Evolutionary conservation across 768 basidiomycete genomes (phyloP).

Genomic region (Tylopilus sp.): DNA sequence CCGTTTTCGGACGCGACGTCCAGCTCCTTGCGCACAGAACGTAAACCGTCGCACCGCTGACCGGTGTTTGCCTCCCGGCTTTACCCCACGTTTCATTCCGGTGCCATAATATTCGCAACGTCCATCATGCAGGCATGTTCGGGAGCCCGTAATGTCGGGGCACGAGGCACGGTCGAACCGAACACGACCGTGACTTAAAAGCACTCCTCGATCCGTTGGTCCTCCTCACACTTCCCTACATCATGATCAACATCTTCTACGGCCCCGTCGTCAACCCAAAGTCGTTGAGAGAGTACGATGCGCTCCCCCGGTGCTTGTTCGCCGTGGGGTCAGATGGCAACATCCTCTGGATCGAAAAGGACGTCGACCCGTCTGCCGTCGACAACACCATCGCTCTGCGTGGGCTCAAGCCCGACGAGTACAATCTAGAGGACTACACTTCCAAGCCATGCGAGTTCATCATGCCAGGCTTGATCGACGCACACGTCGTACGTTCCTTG

Average conservation of each 20-base stretch:
- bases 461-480: conserved; percentile 86
- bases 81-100: too few relatives aligned
- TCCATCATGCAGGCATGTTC: too few relatives aligned
- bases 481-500: conserved; percentile 69
- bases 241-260: conserved; percentile 43
- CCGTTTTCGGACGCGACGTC: too few relatives aligned
- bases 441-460: conserved; percentile 57
- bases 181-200: conserved; percentile 2
- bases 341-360: conserved; percentile 69
- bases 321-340: conserved; percentile 47
- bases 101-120: too few relatives aligned
- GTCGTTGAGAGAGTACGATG: conserved; percentile 39
- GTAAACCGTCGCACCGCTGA: too few relatives aligned
- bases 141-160: too few relatives aligned
- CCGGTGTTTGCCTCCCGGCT: too few relatives aligned
- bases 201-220: background rate
- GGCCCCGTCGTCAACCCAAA: conserved; percentile 56
- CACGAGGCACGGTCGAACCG: background rate
- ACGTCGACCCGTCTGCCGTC: conserved; percentile 48
- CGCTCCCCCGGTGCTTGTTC: conserved; percentile 53
- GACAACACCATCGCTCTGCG: conserved; percentile 49
- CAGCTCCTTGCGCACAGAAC: background rate
- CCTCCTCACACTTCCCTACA: background rate
- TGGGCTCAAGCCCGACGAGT: conserved; percentile 38
- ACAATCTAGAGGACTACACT: conserved; percentile 33